Conservation (phyloP, 2,329 filamentous ascomycete genomes). For the Neopestalotiopsis rosae region DNA sequence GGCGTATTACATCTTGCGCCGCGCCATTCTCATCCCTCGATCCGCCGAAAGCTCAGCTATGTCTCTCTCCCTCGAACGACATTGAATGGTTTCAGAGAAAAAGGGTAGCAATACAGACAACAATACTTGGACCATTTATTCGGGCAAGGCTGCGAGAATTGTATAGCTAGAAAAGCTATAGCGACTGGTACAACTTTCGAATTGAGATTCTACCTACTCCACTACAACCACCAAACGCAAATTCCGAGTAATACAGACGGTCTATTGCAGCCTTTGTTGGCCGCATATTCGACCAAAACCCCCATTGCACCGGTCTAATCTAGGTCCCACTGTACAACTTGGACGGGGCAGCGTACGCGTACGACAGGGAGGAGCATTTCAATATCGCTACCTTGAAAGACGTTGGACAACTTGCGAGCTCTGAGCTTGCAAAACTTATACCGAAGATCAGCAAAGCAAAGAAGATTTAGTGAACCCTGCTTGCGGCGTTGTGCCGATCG, state of each 20-base stretch:
- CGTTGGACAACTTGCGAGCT: constrained; percentile 6
- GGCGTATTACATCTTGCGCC: background rate
- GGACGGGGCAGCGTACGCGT: constrained; percentile 4
- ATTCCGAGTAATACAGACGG: background rate
- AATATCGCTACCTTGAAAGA: constrained; percentile 7
- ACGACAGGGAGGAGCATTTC: background rate
- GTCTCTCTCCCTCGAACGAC: constrained; percentile 8
- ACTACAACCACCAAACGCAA: background rate
- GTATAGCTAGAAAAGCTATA: constrained; percentile 3
- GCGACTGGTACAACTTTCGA: constrained; percentile 4
- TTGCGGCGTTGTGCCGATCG: constrained; percentile 1
- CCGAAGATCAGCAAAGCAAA: background rate
- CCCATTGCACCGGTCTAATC: constrained; percentile 1
- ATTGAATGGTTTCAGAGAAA: background rate
- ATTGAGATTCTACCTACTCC: background rate
- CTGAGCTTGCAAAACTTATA: background rate
- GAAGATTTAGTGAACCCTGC: background rate
- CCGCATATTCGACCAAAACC: background rate
- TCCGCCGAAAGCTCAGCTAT: constrained; percentile 2
- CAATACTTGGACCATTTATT: background rate
- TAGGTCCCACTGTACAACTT: background rate
- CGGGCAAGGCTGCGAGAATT: background rate
- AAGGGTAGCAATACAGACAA: background rate
- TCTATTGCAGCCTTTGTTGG: constrained; percentile 10
- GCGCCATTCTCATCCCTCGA: background rate